Evolutionary conservation across 2,329 filamentous ascomycete species (phyloP).

Genomic region (Calonectria crousiana): DNA sequence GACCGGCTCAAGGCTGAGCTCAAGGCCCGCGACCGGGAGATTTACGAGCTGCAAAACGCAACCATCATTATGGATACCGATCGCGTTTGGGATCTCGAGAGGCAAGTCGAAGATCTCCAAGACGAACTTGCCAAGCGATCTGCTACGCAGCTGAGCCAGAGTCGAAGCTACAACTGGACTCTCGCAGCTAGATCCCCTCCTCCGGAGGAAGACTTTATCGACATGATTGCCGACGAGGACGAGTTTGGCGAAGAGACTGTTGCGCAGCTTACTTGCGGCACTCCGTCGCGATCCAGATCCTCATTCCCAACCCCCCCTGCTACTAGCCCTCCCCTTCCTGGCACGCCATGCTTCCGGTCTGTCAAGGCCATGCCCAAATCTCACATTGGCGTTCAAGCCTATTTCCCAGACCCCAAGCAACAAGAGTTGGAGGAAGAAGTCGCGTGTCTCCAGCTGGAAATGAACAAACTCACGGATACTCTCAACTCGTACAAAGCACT

Average conservation of each 20-base stretch:
- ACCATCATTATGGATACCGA: constrained; percentile 63
- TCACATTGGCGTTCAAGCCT: constrained; percentile 53
- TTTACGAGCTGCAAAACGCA: constrained; percentile 64
- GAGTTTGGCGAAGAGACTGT: constrained; percentile 65
- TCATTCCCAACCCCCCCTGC: constrained; percentile 69
- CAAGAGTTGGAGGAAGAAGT: constrained; percentile 60
- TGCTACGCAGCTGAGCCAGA: constrained; percentile 35
- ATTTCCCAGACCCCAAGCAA: constrained; percentile 57
- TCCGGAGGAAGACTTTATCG: constrained; percentile 55
- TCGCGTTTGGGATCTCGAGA: constrained; percentile 56
- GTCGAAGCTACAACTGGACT: constrained; percentile 62
- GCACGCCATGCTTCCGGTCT: constrained; percentile 53
- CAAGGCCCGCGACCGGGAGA: constrained; percentile 63
- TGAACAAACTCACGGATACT: constrained; percentile 59
- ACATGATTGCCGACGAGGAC: constrained; percentile 51
- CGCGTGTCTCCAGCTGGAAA: constrained; percentile 60
- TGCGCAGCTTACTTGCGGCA: constrained; percentile 64
- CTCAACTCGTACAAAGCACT: constrained; percentile 62
- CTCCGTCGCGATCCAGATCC: constrained; percentile 57
- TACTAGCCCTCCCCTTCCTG: constrained; percentile 59
- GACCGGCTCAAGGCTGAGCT: constrained; percentile 62
- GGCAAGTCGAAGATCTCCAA: constrained; percentile 53
- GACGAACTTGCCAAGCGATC: constrained; percentile 47
- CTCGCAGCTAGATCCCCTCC: constrained; percentile 62
- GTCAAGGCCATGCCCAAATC: constrained; percentile 37